These are phyloP conservation scores for Colletotrichum musae DNA, from an alignment of 2,329 filamentous ascomycete species.

Conservation along the genomic window DNA sequence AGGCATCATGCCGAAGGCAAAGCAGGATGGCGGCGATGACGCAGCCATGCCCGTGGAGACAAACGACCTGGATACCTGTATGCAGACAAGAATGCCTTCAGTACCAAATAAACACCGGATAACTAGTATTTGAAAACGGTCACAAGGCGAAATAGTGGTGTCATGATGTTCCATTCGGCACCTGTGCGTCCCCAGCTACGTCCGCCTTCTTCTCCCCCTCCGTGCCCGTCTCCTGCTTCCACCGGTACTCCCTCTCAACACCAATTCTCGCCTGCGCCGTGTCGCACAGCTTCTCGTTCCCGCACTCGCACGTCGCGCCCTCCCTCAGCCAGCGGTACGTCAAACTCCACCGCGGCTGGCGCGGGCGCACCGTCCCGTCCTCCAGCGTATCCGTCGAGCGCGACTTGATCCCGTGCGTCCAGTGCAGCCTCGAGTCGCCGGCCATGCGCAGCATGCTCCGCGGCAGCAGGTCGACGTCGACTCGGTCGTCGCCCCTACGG, in stretches of 20 bases:
- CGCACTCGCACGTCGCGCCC: conserved; percentile 64
- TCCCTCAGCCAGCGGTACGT: conserved; percentile 68
- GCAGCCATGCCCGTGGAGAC: too few species aligned
- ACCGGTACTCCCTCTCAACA: conserved; percentile 65
- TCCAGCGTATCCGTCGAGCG: conserved; percentile 65
- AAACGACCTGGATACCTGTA: too few species aligned
- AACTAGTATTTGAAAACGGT: neutral
- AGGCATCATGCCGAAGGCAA: too few species aligned
- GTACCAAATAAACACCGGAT: too few species aligned
- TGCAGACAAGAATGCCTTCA: too few species aligned
- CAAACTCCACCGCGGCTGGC: conserved; percentile 66
- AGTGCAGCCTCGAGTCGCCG: conserved; percentile 65
- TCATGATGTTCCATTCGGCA: neutral
- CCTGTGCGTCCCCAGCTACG: neutral
- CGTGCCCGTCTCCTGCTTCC: conserved; percentile 53
- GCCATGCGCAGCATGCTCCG: conserved; percentile 67
- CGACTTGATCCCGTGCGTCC: conserved; percentile 69
- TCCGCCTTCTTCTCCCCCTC: neutral
- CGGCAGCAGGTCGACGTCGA: conserved; percentile 63
- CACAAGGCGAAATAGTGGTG: neutral
- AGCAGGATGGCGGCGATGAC: too few species aligned
- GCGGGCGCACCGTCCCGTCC: conserved; percentile 60
- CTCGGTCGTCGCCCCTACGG: conserved; percentile 36
- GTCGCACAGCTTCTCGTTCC: conserved; percentile 64
- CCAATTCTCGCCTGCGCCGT: conserved; percentile 62